Conservation (phyloP, 1,284 basidiomycete genomes). For the Ceratobasidium sp. region DNA sequence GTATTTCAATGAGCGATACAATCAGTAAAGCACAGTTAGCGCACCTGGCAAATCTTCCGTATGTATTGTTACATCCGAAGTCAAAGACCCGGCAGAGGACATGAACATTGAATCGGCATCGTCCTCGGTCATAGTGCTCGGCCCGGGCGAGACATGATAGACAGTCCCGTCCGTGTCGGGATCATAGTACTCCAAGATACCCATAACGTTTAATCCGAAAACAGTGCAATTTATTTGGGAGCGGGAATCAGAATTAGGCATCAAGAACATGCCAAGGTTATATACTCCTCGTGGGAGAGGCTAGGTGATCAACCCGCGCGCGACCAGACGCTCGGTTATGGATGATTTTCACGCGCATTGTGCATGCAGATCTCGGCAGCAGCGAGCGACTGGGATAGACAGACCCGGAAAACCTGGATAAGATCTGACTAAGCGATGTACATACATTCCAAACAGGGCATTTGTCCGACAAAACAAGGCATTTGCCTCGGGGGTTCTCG, state of each 20-base stretch:
- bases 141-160: constrained; percentile 3
- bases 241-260: too few species aligned
- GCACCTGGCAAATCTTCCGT: constrained; percentile 11
- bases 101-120: not conserved
- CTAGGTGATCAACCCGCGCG: not conserved
- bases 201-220: not conserved
- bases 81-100: not conserved
- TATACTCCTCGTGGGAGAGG: not conserved
- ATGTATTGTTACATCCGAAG: not conserved
- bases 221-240: too few species aligned
- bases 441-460: not conserved
- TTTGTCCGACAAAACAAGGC: too few species aligned
- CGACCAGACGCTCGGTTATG: not conserved
- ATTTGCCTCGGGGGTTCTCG: too few species aligned
- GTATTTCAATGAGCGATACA: not conserved
- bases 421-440: not conserved
- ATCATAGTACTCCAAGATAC: constrained; percentile 2
- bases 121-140: not conserved
- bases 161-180: constrained; percentile 4
- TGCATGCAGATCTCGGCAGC: not conserved
- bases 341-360: not conserved
- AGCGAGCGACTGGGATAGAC: not conserved
- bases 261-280: not conserved
- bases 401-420: not conserved
- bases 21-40: not conserved